phyloP scores from a whole-genome alignment of 768 basidiomycete genomes.

The Lepiota brunneoincarnata region DNA sequence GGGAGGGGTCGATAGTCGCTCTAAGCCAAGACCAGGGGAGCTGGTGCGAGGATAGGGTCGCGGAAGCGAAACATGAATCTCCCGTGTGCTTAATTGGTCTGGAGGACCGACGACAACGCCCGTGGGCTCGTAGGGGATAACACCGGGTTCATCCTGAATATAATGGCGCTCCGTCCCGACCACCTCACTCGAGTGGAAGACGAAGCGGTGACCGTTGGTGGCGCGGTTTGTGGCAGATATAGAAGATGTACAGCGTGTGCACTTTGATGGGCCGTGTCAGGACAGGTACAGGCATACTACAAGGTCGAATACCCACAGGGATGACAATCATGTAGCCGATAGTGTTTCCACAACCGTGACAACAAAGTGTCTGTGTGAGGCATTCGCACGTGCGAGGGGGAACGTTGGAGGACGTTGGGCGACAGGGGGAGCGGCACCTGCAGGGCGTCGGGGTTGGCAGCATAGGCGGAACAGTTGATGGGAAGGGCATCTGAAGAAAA shows the following conservation, averaged over 20 bases:
- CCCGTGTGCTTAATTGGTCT: slow-evolving; percentile 1
- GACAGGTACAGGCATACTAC: slow-evolving; percentile 2
- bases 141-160: slow-evolving; percentile 60
- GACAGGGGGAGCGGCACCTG: slow-evolving; percentile 34
- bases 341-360: slow-evolving; percentile 71
- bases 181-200: slow-evolving; percentile 78
- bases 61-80: slow-evolving; percentile 10
- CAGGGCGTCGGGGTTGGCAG: slow-evolving; percentile 42
- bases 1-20: slow-evolving; percentile 36
- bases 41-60: slow-evolving; percentile 21
- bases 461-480: slow-evolving; percentile 69
- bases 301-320: slow-evolving; percentile 38
- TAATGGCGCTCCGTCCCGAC: slow-evolving; percentile 61
- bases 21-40: slow-evolving; percentile 27
- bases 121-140: slow-evolving; percentile 41
- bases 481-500: slow-evolving; percentile 83
- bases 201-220: slow-evolving; percentile 84
- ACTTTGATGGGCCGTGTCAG: slow-evolving; percentile 31
- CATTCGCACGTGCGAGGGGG: slow-evolving; percentile 75
- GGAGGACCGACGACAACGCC: slow-evolving; percentile 12
- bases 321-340: slow-evolving; percentile 83
- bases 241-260: slow-evolving; percentile 70
- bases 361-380: slow-evolving; percentile 77
- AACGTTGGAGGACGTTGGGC: slow-evolving; percentile 26
- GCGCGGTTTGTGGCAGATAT: slow-evolving; percentile 63